Conservation (phyloP, 345 rosid species). For the Excoecaria cochinchinensis region DNA sequence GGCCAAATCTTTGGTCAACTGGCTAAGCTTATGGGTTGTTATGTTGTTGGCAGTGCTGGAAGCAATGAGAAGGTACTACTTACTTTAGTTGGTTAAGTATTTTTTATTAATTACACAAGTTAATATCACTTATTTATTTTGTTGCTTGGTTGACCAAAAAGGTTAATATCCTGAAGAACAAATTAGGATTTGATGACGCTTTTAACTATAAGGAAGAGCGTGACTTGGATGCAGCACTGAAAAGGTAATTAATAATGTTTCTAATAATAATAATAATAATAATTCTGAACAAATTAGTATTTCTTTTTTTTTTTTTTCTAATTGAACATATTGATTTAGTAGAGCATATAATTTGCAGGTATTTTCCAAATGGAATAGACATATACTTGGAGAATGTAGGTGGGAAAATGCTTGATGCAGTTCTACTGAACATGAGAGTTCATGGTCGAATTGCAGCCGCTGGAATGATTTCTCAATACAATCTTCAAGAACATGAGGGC, state of each 20-base stretch:
- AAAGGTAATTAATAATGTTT: conserved; percentile 27
- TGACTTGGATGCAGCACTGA: conserved; percentile 42
- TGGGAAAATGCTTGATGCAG: conserved; percentile 16
- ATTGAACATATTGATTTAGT: not conserved
- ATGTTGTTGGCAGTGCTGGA: conserved; percentile 10
- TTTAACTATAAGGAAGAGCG: conserved; percentile 57
- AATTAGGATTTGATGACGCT: conserved; percentile 62
- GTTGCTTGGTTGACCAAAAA: not conserved
- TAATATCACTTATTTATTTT: not conserved
- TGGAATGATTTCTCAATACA: conserved; percentile 18
- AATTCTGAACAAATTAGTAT: not conserved
- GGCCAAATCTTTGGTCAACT: conserved; percentile 1
- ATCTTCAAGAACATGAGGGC: conserved; percentile 1
- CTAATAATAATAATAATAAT: too few species aligned
- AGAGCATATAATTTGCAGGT: not conserved
- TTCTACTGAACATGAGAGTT: not conserved
- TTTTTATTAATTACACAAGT: too few species aligned
- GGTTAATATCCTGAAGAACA: conserved; percentile 53
- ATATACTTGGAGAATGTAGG: conserved; percentile 15
- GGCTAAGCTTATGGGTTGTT: not conserved
- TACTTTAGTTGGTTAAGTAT: too few species aligned
- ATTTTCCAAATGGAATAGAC: conserved; percentile 13
- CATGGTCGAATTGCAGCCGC: conserved; percentile 9
- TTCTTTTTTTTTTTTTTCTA: too few species aligned
- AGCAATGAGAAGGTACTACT: not conserved